Percentiles rank a stretch among this genome's conserved stretches.
Evolutionary conservation across 2,329 filamentous ascomycete genomes (phyloP).

Genomic region (Neoarthrinium moseri): DNA sequence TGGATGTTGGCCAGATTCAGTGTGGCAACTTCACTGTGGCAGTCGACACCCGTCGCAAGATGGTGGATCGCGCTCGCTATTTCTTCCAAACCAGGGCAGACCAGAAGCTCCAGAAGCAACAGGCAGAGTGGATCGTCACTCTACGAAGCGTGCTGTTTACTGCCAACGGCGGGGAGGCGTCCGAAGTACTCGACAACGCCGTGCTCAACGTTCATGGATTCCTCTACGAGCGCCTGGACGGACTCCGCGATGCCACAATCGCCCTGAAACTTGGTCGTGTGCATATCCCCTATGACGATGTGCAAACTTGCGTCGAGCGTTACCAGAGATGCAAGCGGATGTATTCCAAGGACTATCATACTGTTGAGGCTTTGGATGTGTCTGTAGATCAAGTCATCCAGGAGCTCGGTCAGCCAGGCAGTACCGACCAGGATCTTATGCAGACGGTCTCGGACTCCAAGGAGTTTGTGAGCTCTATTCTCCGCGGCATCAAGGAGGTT

Average conservation of each 20-base stretch:
- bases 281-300: slow-evolving; percentile 86
- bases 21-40: slow-evolving; percentile 81
- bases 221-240: slow-evolving; percentile 80
- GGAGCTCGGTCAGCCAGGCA: slow-evolving; percentile 70
- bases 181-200: slow-evolving; percentile 85
- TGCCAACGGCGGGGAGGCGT: slow-evolving; percentile 77
- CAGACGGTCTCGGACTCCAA: slow-evolving; percentile 88
- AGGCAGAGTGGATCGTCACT: slow-evolving; percentile 92
- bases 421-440: slow-evolving; percentile 65
- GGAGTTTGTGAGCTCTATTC: slow-evolving; percentile 84
- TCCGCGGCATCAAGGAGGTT: slow-evolving; percentile 92
- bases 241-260: slow-evolving; percentile 85
- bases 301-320: slow-evolving; percentile 61
- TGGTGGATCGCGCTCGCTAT: slow-evolving; percentile 84
- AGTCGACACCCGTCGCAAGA: slow-evolving; percentile 88
- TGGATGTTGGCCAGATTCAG: slow-evolving; percentile 81
- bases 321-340: slow-evolving; percentile 47
- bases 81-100: slow-evolving; percentile 76
- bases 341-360: slow-evolving; percentile 28
- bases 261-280: slow-evolving; percentile 88
- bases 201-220: slow-evolving; percentile 90
- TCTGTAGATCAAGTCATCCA: slow-evolving; percentile 72
- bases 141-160: slow-evolving; percentile 86
- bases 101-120: slow-evolving; percentile 58
- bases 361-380: slow-evolving; percentile 54